phyloP scores from a whole-genome alignment of 2,329 filamentous ascomycete species.

The Trichophyton rubrum region DNA sequence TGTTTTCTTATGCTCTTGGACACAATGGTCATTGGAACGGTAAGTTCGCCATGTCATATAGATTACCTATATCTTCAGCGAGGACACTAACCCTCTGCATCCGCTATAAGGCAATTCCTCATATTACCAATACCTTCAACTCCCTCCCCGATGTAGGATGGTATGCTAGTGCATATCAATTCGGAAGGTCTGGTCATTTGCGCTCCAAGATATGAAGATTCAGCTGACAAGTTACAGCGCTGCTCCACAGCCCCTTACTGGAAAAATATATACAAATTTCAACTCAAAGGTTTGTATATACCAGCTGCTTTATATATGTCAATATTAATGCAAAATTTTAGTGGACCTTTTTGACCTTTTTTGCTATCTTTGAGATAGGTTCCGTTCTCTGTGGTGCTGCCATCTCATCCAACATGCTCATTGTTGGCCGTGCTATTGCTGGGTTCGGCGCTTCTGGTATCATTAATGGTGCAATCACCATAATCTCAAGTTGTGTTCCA shows the following conservation, averaged over 20 bases:
- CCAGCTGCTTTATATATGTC: no score
- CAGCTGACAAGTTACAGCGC: constrained; percentile 6
- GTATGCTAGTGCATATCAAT: constrained; percentile 16
- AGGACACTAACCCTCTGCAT: background rate
- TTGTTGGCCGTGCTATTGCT: constrained; percentile 18
- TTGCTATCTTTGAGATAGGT: constrained; percentile 23
- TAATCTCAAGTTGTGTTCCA: constrained; percentile 7
- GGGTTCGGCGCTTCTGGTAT: constrained; percentile 18
- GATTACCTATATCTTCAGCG: background rate
- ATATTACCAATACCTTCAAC: constrained; percentile 18
- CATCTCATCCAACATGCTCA: constrained; percentile 20
- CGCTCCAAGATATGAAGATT: background rate
- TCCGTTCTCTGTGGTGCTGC: constrained; percentile 18
- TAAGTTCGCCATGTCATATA: background rate
- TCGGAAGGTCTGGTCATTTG: constrained; percentile 4
- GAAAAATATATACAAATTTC: constrained; percentile 21
- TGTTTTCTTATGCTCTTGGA: background rate
- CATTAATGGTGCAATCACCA: constrained; percentile 15
- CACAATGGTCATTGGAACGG: background rate
- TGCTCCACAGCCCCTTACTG: constrained; percentile 18
- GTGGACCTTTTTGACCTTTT: constrained; percentile 21
- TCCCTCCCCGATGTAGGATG: constrained; percentile 18
- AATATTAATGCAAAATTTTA: constrained; percentile 6
- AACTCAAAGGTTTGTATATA: constrained; percentile 19
- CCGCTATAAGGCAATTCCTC: constrained; percentile 12